Conservation (phyloP, 139 green algal species). For the Picochlorum costavermella region DNA sequence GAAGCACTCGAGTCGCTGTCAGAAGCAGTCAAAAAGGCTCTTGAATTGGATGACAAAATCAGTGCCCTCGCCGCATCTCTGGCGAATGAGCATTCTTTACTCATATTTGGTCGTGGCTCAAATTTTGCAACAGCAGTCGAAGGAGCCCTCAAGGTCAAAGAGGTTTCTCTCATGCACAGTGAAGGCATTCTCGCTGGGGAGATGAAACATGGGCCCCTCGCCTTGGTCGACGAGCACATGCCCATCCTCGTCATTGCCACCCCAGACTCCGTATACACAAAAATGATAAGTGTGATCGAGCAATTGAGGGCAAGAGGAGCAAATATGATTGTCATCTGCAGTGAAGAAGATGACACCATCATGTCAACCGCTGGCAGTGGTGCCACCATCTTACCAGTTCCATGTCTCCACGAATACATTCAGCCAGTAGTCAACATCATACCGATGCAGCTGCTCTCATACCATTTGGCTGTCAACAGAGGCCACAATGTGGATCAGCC, state of each 20-base stretch:
- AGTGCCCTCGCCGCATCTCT: slow-evolving; percentile 69
- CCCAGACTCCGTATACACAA: slow-evolving; percentile 61
- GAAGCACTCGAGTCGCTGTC: slow-evolving; percentile 65
- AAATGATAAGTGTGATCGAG: slow-evolving; percentile 87
- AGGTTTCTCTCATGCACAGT: slow-evolving; percentile 34
- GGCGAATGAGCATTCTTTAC: slow-evolving; percentile 61
- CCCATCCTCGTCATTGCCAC: slow-evolving; percentile 90
- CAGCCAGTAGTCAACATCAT: slow-evolving; percentile 96
- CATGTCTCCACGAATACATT: slow-evolving; percentile 67
- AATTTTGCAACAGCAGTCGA: slow-evolving; percentile 97
- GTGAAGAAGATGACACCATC: slow-evolving; percentile 56
- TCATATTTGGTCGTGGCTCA: slow-evolving; percentile 85
- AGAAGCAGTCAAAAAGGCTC: slow-evolving; percentile 39
- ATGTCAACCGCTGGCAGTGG: slow-evolving; percentile 16
- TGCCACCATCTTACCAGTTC: slow-evolving; percentile 40
- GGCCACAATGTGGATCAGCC: slow-evolving; percentile 95
- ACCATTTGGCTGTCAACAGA: slow-evolving; percentile 87
- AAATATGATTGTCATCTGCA: slow-evolving; percentile 79
- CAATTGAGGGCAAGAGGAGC: slow-evolving; percentile 74
- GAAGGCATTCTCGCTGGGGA: slow-evolving; percentile 97
- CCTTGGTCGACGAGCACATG: slow-evolving; percentile 89
- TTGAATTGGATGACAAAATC: slow-evolving; percentile 74
- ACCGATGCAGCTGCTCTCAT: slow-evolving; percentile 89
- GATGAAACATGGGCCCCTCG: slow-evolving; percentile 97
- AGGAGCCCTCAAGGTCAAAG: slow-evolving; percentile 74